phyloP scores from a whole-genome alignment of 2,329 filamentous ascomycete species.

The Pestalotiopsis fici region DNA sequence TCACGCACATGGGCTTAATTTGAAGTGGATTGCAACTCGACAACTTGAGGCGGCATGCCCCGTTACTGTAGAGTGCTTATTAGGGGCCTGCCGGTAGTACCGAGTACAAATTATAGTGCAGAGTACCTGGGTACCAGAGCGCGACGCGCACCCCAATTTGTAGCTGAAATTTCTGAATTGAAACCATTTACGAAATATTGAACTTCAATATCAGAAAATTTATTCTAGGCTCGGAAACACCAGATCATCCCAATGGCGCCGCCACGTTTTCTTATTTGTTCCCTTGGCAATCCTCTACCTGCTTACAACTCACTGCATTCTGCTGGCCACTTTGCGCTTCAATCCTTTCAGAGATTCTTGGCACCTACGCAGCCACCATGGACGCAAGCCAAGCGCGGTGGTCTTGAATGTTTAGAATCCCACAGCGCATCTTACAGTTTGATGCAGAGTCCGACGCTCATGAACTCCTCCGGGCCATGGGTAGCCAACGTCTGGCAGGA shows the following conservation, averaged over 20 bases:
- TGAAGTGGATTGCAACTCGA: too few species aligned
- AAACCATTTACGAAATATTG: neutral
- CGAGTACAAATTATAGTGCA: too few species aligned
- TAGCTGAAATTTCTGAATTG: neutral
- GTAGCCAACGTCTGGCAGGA: slow-evolving; percentile 66
- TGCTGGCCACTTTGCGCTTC: slow-evolving; percentile 79
- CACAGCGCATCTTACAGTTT: slow-evolving; percentile 60
- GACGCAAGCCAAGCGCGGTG: slow-evolving; percentile 43
- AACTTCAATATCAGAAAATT: too few species aligned
- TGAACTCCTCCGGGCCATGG: slow-evolving; percentile 82
- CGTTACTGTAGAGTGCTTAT: too few species aligned
- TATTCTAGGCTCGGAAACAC: neutral
- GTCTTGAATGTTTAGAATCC: slow-evolving; percentile 52
- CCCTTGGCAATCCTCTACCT: slow-evolving; percentile 79
- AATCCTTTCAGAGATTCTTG: slow-evolving; percentile 55
- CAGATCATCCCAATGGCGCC: slow-evolving; percentile 16
- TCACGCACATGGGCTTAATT: too few species aligned
- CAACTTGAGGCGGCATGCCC: too few species aligned
- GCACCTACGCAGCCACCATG: slow-evolving; percentile 49
- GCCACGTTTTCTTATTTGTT: slow-evolving; percentile 75
- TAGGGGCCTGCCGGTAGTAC: too few species aligned
- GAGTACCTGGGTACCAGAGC: too few species aligned
- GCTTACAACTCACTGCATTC: slow-evolving; percentile 83
- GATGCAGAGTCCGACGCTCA: slow-evolving; percentile 73
- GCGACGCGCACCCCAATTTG: too few species aligned